Conservation (phyloP, 148 eudicot genomes). For the Pharnaceum exiguum region DNA sequence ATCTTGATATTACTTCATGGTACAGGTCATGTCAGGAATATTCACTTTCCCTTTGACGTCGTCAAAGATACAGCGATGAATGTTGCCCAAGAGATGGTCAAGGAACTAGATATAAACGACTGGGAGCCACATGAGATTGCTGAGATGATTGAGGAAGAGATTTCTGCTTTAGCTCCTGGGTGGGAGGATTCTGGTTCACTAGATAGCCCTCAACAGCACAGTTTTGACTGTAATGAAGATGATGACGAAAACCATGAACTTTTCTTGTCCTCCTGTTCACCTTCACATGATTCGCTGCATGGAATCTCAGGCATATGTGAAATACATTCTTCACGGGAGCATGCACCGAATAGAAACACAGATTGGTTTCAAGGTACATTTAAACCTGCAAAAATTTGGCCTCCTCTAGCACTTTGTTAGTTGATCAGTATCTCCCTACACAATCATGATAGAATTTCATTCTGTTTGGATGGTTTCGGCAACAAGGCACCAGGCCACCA, state of each 20-base stretch:
- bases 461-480: too few relatives aligned
- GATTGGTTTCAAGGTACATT: slow-evolving; percentile 43
- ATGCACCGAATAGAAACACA: slow-evolving; percentile 11
- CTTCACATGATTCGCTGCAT: slow-evolving; percentile 34
- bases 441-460: too few relatives aligned
- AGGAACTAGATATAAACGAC: slow-evolving; percentile 63
- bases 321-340: slow-evolving; percentile 6
- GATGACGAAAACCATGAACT: slow-evolving; percentile 44
- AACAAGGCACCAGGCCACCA: too few relatives aligned
- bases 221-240: slow-evolving; percentile 38
- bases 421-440: too few relatives aligned
- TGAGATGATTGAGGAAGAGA: slow-evolving; percentile 61
- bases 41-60: slow-evolving; percentile 62
- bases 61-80: slow-evolving; percentile 54
- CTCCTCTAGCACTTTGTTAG: too few relatives aligned
- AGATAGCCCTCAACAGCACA: slow-evolving; percentile 30
- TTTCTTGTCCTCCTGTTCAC: slow-evolving; percentile 29
- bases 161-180: slow-evolving; percentile 47
- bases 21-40: slow-evolving; percentile 46
- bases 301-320: slow-evolving; percentile 13
- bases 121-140: slow-evolving; percentile 72
- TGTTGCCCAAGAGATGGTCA: slow-evolving; percentile 80
- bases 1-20: background rate
- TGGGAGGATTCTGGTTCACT: slow-evolving; percentile 32
- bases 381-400: background rate